Base-by-base conservation (phyloP, 2,329 filamentous ascomycete genomes). In the Chaetoscypha palmicola region DNA sequence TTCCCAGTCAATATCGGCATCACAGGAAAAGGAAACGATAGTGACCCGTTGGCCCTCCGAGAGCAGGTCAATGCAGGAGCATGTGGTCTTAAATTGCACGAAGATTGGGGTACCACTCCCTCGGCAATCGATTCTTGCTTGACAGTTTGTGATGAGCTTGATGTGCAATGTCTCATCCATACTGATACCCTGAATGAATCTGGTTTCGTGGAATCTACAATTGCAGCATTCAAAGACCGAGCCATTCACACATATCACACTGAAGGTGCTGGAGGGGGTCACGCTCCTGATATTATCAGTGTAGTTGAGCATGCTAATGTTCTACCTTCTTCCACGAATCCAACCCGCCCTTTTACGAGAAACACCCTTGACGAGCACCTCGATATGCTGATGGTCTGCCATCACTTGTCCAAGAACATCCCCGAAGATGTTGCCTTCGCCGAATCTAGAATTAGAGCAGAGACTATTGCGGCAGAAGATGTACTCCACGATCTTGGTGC, bases 341-440 rank as follows among this genome's bases (percentile, higher is more conserved):
- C 91, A 0, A 97, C 91, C 1, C 74, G 90, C 2, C 91, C 91
- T 0, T 96, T 81, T 65, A 97, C 91, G 1, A 73, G 75, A 53
- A 96, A 97, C 69, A 97, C 91, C 0, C 76, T 97, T 0, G 91
- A 96, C 60, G 91, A 97, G 66, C 91, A 97, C 66, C 77, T 96
- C 11, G 91, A 97, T 68, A 97, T 97, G 91, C 71, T 96, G 36
- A 96, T 96, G 91, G 88, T 95, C 28, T 97, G 91, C 70, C 91
- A 97, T 65, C 91, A 97, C 61, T 71, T 97, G 8, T 89, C 82
- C 41, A 87, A 86, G 65, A 82, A 95, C 65, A 96, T 96, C 47
- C 87, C 90, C 46, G 91, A 97, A 68, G 91, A 97, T 62, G 84
- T 97, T 11, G 89, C 90, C 1, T 97, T 97, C 59, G 91, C 91